Evolutionary conservation across 208 protist genomes (phyloP), one percentile per base, ranked within the genome.

Genomic region (Trypanosoma platydactyli): DNA sequence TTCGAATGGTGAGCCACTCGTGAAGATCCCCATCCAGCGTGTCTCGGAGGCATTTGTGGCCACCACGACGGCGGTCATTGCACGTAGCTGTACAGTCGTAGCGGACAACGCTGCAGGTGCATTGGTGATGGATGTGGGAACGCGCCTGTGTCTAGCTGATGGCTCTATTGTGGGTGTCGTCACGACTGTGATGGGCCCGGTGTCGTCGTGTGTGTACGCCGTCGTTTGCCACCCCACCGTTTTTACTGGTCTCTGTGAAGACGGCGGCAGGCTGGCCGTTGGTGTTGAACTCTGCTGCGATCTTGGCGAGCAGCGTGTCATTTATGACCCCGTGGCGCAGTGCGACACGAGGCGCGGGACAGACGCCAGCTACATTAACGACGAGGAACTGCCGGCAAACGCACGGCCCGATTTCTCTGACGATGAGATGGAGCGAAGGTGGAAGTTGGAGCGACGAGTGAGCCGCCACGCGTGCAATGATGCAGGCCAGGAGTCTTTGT

Each of bases 341-440:
- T 93, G 86, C 40, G 84, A 90, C 52, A 74, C 59, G 12, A 58
- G 60, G 11, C 72, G 75, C 7, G 91, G 85, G 27, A 96, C 87
- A 0, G 91, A 96, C 56, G 91, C 91, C 0, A 94, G 86, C 61
- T 96, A 94, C 65, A 63, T 96, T 27, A 89, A 96, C 61, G 91
- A 96, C 53, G 88, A 93, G 44, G 88, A 96, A 54, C 83, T 96
- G 7, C 91, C 91, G 11, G 72, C 77, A 25, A 49, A 92, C 60
- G 84, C 92, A 9, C 74, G 83, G 15, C 91, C 91, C 5, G 88
- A 94, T 59, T 96, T 96, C 54, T 94, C 84, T 11, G 88, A 96
- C 46, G 91, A 94, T 57, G 87, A 94, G 50, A 83, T 81, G 68
- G 84, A 95, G 71, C 73, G 71, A 29, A 69, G 77, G 60, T 97